Percentiles rank a stretch among this genome's conserved stretches.
phyloP scores from a whole-genome alignment of 1,284 basidiomycete genomes.

The Polyporus tsugae region DNA sequence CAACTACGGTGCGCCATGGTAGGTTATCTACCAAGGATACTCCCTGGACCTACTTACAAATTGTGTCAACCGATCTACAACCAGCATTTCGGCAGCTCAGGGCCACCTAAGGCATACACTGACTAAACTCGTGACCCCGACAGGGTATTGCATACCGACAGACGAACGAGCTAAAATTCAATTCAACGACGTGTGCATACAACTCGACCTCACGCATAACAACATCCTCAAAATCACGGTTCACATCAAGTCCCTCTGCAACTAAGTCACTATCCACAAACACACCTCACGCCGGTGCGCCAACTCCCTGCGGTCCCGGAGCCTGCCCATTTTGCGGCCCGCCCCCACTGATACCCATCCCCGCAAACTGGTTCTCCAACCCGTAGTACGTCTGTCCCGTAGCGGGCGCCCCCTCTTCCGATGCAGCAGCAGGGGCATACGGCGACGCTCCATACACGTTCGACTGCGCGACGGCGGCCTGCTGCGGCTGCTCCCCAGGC shows the following conservation, averaged over 20 bases:
- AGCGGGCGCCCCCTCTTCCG: conserved; percentile 23
- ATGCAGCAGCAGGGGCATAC: conserved; percentile 30
- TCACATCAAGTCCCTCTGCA: not conserved
- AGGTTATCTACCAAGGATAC: too few relatives aligned
- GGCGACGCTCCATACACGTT: conserved; percentile 38
- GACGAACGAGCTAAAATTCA: not conserved
- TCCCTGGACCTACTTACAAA: too few relatives aligned
- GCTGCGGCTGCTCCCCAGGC: conserved; percentile 18
- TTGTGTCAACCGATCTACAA: too few relatives aligned
- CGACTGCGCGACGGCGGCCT: conserved; percentile 16
- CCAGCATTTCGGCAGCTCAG: too few relatives aligned
- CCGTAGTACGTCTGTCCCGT: conserved; percentile 37
- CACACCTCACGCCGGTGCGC: conserved; percentile 35
- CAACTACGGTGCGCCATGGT: too few relatives aligned
- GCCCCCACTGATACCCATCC: conserved; percentile 42
- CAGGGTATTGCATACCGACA: too few relatives aligned
- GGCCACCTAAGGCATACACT: too few relatives aligned
- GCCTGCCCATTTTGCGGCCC: conserved; percentile 31
- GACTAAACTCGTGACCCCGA: too few relatives aligned
- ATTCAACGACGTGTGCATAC: not conserved
- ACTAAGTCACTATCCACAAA: not conserved
- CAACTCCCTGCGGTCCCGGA: conserved; percentile 37
- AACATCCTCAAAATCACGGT: not conserved
- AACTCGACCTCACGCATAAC: not conserved
- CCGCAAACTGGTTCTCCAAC: conserved; percentile 42